phyloP scores from a whole-genome alignment of 805 yeast genomes.

The Wickerhamomyces queroliae region DNA sequence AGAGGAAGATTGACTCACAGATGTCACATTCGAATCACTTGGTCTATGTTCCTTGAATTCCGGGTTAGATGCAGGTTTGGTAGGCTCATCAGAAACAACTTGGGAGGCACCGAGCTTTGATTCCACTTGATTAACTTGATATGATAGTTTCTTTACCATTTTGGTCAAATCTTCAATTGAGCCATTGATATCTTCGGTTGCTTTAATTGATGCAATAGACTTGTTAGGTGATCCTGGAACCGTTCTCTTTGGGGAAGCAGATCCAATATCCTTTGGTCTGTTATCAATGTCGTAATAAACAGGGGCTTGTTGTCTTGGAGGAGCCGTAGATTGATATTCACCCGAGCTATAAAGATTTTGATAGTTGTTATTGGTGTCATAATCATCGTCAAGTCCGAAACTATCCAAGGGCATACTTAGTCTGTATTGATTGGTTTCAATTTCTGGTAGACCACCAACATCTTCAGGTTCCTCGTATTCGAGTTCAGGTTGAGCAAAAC shows the following conservation, averaged over 20 bases:
- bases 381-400: conserved; percentile 12
- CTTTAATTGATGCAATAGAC: neutral
- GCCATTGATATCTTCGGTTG: conserved; percentile 1
- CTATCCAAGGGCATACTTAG: conserved; percentile 20
- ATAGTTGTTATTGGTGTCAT: neutral
- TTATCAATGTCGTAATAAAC: neutral
- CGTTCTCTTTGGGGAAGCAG: neutral
- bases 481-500: conserved; percentile 6
- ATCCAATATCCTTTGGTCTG: neutral
- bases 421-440: conserved; percentile 21
- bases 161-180: conserved; percentile 26
- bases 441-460: conserved; percentile 17
- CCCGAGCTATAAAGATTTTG: neutral
- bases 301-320: conserved; percentile 5
- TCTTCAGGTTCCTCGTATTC: conserved; percentile 19
- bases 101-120: conserved; percentile 13
- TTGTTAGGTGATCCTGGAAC: neutral
- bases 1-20: conserved; percentile 1
- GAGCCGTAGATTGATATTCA: conserved; percentile 10
- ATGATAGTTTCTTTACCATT: conserved; percentile 29
- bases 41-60: conserved; percentile 6
- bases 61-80: neutral
- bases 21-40: conserved; percentile 2
- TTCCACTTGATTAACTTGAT: conserved; percentile 21
- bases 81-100: neutral